Conservation (phyloP, 176 grass and related monocot species). For the Musa troglodytarum region DNA sequence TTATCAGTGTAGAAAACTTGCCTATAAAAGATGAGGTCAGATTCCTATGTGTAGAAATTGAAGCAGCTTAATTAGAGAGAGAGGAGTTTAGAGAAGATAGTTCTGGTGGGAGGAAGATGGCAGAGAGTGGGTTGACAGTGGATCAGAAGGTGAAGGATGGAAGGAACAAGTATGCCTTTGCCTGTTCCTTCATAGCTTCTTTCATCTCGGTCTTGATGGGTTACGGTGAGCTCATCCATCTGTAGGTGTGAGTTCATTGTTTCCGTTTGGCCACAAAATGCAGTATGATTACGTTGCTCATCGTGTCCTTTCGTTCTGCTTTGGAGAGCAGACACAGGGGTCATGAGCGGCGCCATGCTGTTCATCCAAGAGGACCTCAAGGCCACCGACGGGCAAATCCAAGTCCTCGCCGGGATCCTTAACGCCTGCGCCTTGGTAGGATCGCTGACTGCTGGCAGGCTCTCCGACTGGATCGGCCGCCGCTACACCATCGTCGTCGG, state of each 20-base stretch:
- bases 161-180: background rate
- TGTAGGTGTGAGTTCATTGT: too few relatives aligned
- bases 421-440: background rate
- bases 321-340: background rate
- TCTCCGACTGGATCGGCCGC: background rate
- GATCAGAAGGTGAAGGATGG: background rate
- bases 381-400: background rate
- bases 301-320: too few relatives aligned
- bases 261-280: too few relatives aligned
- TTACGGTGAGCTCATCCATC: background rate
- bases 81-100: too few relatives aligned
- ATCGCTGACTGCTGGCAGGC: background rate
- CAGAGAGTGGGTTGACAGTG: background rate
- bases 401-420: background rate
- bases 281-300: too few relatives aligned
- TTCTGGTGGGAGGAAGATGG: too few relatives aligned
- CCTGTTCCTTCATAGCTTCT: background rate
- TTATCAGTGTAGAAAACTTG: too few relatives aligned
- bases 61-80: too few relatives aligned
- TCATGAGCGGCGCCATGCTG: background rate
- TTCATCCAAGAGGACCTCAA: slow-evolving; percentile 5
- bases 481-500: slow-evolving; percentile 3
- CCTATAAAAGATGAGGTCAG: too few relatives aligned
- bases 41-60: too few relatives aligned
- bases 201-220: background rate